phyloP scores from a whole-genome alignment of 2,329 filamentous ascomycete species.

The Exserohilum rostratum region DNA sequence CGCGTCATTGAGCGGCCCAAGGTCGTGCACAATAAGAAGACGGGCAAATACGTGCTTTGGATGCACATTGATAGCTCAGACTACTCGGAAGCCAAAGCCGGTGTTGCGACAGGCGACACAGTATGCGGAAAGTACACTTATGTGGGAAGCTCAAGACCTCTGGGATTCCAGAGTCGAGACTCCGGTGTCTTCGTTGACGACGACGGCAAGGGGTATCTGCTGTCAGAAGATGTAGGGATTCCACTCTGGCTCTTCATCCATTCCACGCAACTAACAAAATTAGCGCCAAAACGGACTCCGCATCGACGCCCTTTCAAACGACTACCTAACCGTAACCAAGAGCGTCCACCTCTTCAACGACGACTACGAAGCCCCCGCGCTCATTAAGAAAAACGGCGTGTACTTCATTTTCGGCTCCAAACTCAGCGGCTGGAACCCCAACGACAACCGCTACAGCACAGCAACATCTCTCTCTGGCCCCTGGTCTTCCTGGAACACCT shows the following conservation, averaged over 20 bases:
- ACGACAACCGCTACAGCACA: conserved; percentile 69
- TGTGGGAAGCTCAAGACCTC: conserved; percentile 53
- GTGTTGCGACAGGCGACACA: conserved; percentile 64
- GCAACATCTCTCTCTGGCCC: conserved; percentile 63
- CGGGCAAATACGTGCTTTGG: conserved; percentile 70
- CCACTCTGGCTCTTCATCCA: not conserved
- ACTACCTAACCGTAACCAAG: conserved; percentile 61
- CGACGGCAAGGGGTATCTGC: conserved; percentile 64
- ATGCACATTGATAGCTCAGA: conserved; percentile 68
- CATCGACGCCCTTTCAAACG: conserved; percentile 62
- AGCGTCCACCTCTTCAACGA: conserved; percentile 61
- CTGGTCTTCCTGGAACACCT: conserved; percentile 66
- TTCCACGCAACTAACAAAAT: conserved; percentile 3
- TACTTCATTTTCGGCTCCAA: conserved; percentile 70
- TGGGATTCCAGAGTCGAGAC: conserved; percentile 61
- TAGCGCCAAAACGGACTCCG: conserved; percentile 64
- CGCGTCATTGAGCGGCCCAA: conserved; percentile 72
- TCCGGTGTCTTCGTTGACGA: conserved; percentile 68
- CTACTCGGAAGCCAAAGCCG: conserved; percentile 69
- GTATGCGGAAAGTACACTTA: conserved; percentile 68
- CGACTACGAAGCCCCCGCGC: conserved; percentile 66
- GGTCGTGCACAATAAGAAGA: conserved; percentile 70
- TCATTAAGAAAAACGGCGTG: conserved; percentile 64
- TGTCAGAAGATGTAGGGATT: conserved; percentile 65
- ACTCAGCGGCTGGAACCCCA: conserved; percentile 59